A percentile compares a stretch with the other conserved stretches of the same genome.
Conservation (phyloP, 768 basidiomycete genomes). For the Myochromella boudieri region DNA sequence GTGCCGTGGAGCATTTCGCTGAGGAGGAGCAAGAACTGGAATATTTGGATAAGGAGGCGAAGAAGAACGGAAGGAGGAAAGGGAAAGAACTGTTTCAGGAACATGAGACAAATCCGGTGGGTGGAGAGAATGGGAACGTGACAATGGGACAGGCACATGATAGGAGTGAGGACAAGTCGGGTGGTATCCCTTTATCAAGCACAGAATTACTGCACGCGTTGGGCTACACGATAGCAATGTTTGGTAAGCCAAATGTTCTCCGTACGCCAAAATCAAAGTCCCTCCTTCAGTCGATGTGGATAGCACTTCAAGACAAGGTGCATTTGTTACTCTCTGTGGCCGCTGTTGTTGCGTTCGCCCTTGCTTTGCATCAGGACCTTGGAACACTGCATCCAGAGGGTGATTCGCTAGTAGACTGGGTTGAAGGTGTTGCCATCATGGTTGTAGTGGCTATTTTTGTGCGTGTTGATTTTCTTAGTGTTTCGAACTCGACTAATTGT, state of each 20-base stretch:
- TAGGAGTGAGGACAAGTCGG: constrained; percentile 33
- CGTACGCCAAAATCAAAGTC: constrained; percentile 70
- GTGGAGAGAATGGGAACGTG: constrained; percentile 21
- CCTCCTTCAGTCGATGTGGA: constrained; percentile 78
- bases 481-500: not conserved
- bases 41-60: constrained; percentile 11
- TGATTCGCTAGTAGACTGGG: constrained; percentile 91
- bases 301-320: constrained; percentile 88
- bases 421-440: constrained; percentile 88
- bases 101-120: constrained; percentile 22
- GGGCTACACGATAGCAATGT: too few species aligned
- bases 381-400: constrained; percentile 59
- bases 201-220: constrained; percentile 35
- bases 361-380: constrained; percentile 93
- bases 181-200: constrained; percentile 28
- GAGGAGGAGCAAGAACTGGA: constrained; percentile 12
- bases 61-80: constrained; percentile 19
- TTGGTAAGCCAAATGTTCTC: constrained; percentile 70
- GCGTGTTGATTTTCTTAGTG: constrained; percentile 27
- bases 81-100: constrained; percentile 24
- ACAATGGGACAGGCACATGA: too few species aligned
- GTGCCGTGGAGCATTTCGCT: constrained; percentile 13
- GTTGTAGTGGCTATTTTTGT: constrained; percentile 76
- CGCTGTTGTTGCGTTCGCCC: constrained; percentile 88
- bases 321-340: constrained; percentile 88